Evolutionary conservation across 768 basidiomycete species (phyloP).

Genomic region (Sutorius australiensis): DNA sequence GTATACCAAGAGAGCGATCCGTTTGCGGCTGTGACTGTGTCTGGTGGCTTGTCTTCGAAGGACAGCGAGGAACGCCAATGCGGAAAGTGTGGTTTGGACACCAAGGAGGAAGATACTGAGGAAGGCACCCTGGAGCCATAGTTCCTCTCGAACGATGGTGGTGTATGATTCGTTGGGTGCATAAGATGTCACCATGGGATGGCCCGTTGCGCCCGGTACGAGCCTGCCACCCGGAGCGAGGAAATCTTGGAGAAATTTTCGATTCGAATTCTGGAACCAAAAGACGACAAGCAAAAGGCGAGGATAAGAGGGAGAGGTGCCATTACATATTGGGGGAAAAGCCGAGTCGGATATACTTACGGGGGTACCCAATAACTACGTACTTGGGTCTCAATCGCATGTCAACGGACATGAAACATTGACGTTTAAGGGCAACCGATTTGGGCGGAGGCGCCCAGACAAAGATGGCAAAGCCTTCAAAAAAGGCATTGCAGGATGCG

Average conservation of each 20-base stretch:
- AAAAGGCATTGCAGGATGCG: too few relatives aligned
- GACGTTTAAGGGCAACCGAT: not conserved
- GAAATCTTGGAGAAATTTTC: not conserved
- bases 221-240: not conserved
- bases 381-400: not conserved
- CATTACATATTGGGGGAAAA: not conserved
- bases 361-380: not conserved
- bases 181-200: not conserved
- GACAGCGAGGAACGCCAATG: constrained; percentile 1
- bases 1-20: not conserved
- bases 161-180: not conserved
- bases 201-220: not conserved
- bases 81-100: constrained; percentile 1
- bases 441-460: not conserved
- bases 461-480: not conserved
- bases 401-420: not conserved
- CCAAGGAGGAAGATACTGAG: constrained; percentile 15
- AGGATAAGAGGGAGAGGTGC: not conserved
- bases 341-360: not conserved
- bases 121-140: constrained; percentile 10
- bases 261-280: not conserved
- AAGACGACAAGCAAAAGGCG: not conserved
- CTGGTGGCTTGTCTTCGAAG: not conserved
- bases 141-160: constrained; percentile 7
- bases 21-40: not conserved